Base-by-base conservation (phyloP, 164 flowering plant genomes). In the Protea cynaroides region DNA sequence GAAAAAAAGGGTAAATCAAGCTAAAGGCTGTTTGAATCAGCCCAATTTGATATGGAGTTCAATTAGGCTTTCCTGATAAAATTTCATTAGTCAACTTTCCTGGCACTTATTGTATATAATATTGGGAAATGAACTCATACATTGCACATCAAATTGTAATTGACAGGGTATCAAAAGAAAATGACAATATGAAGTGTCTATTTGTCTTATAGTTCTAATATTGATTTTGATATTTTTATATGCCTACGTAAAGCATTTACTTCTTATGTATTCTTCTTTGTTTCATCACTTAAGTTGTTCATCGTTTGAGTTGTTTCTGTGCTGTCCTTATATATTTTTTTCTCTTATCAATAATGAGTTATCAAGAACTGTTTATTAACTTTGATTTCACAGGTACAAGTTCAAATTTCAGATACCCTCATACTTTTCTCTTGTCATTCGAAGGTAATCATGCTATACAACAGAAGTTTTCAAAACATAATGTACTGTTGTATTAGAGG, bases 331-430 rank as follows among this genome's bases (percentile, higher is more conserved):
- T 36, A 24, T 50, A n/a, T n/a, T n/a, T n/a, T n/a, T n/a, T n/a
- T n/a, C n/a, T n/a, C n/a, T n/a, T n/a, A 29, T 29, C 4, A 2
- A 29, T 66, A 25, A 38, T 34, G 8, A 40, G 13, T 25, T 23
- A 17, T 13, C 17, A 25, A 15, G 12, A 15, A n/a, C 25, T 59
- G 25, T 60, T 15, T 63, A 29, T 3, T 46, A 21, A 18, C 15
- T 38, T 56, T 69, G 38, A 34, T 64, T 74, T 74, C n/a, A 61
- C 89, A 94, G 99, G 99, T 94, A 94, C 80, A 82, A 85, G 75
- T 94, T 85, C 79, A 94, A 94, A 75, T 94, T 94, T 71, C 87
- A 71, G 25, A 86, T 94, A 71, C 98, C 98, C 25, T 88, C 98
- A 36, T 94, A 94, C 71, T 94, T 94, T 76, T 94, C 95, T 69